Base-by-base conservation (phyloP, 1,284 basidiomycete species). In the Erythrobasidium hasegawianum region DNA sequence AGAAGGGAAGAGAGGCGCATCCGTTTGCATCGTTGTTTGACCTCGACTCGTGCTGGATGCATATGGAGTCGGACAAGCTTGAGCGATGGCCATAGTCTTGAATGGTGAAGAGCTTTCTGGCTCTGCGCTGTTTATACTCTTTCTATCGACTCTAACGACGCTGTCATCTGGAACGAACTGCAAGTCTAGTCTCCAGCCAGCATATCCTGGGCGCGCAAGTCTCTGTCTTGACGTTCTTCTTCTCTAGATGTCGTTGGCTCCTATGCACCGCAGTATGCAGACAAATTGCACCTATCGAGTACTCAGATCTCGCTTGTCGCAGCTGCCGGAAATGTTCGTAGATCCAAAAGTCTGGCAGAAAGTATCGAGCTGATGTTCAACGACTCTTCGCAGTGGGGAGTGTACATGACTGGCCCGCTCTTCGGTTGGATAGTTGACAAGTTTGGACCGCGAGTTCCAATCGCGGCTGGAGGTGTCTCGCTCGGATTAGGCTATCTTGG, bases 281-380 rank as follows among this genome's bases (percentile, higher is more conserved):
- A 73, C 16, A 61, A 43, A 4, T 71, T 78, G 26, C 75, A 77
- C 55, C 72, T 79, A 14, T 73, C 75, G 0, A 74, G 73, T 4
- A 75, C 75, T 1, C 73, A 77, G 67, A 71, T 77, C 70, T 78
- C 78, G 68, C 69, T 79, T 8, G 74, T 79, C 38, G 76, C 76
- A n/a, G 75, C 77, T 9, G 71, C 74, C 1, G 77, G 78, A 11
- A 78, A 78, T 20, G 26, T 56, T 50, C 24, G n/a, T 11, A n/a
- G 16, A 16, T 22, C 2, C n/a, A 18, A n/a, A 20, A 22, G 22
- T 9, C 24, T 26, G 18, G n/a, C 11, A 22, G 20, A 11, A 10
- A 26, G 11, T 9, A 8, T 14, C 14, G 2, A 5, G n/a, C 40
- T 24, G n/a, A 22, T 20, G 14, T 13, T 24, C 29, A n/a, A 8